Conservation (phyloP, 2,329 filamentous ascomycete genomes). For the Ceratocystiopsis minuta region DNA sequence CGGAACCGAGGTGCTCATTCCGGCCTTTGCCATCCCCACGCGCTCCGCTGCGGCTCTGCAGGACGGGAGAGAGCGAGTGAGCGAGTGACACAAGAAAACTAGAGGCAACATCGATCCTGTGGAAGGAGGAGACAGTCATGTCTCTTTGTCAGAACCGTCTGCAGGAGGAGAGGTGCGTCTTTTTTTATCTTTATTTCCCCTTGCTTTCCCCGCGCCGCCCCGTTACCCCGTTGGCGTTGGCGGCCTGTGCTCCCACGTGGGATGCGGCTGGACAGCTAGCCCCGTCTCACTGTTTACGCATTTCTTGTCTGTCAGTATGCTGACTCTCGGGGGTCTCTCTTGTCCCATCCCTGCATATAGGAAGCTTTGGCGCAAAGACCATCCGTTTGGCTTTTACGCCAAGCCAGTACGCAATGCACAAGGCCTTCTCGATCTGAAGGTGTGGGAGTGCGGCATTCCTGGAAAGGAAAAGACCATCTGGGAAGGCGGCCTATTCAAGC, state of each 20-base stretch:
- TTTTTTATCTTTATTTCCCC: background rate
- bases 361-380: conserved; percentile 92
- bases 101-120: background rate
- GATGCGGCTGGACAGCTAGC: background rate
- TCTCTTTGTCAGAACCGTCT: conserved; percentile 76
- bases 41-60: too few relatives aligned
- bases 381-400: conserved; percentile 94
- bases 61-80: too few relatives aligned
- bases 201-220: background rate
- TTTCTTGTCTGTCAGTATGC: too few relatives aligned
- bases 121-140: conserved; percentile 32
- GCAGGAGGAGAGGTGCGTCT: conserved; percentile 64
- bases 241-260: background rate
- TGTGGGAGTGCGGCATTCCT: conserved; percentile 91
- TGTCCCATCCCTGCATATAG: conserved; percentile 24
- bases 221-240: background rate
- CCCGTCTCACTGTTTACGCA: too few relatives aligned
- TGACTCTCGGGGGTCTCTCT: too few relatives aligned
- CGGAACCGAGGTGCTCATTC: too few relatives aligned
- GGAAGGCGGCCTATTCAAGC: conserved; percentile 94
- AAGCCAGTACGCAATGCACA: conserved; percentile 64
- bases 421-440: conserved; percentile 77
- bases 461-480: conserved; percentile 94
- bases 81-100: too few relatives aligned
- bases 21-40: too few relatives aligned